Base-by-base conservation (phyloP, 257 asterid genomes). In the Eustoma russellianum region DNA sequence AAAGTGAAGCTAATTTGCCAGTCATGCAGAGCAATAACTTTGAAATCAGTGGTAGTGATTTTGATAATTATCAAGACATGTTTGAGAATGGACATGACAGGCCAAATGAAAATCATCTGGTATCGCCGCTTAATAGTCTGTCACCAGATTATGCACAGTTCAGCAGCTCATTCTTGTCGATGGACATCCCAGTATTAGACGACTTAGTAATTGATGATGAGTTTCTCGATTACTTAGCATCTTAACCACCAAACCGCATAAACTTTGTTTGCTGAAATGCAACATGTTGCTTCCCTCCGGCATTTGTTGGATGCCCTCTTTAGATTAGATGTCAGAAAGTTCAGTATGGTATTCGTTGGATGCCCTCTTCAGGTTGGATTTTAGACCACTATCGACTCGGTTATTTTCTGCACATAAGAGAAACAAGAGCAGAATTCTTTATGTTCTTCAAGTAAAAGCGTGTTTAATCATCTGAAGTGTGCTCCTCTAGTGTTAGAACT, bases 191-290 rank as follows among this genome's bases (percentile, higher is more conserved):
- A 15, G 44, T 44, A 14, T 55, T 52, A 19, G 56, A 55, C 38
- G 66, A 61, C 50, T 46, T 71, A 71, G 63, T 50, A 73, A 10
- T 68, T 76, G 33, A 67, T 6, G 71, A 59, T 48, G 81, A 68
- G 24, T 62, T 74, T 60, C 68, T 80, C 70, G 49, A 66, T 45
- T 73, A 75, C 66, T 73, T 72, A 38, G 82, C 82, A 38, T 71
- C 88, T 48, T 80, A 70, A 66, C 51, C 50, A 45, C 6, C 41
- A 12, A 17, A 41, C 28, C n/a, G 6, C 3, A n/a, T 16, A 40
- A 44, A 44, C 17, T 2, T 59, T 17, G 47, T 28, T 33, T 50
- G 17, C 46, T 17, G 48, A 9, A 53, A 15, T 45, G 48, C 44
- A 19, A 17, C 19, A 12, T 50, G 54, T 16, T 53, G 10, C 56